A percentile compares a stretch with the other conserved stretches of the same genome.
phyloP scores from a whole-genome alignment of 2,329 filamentous ascomycete genomes.

The Beauveria sp. region DNA sequence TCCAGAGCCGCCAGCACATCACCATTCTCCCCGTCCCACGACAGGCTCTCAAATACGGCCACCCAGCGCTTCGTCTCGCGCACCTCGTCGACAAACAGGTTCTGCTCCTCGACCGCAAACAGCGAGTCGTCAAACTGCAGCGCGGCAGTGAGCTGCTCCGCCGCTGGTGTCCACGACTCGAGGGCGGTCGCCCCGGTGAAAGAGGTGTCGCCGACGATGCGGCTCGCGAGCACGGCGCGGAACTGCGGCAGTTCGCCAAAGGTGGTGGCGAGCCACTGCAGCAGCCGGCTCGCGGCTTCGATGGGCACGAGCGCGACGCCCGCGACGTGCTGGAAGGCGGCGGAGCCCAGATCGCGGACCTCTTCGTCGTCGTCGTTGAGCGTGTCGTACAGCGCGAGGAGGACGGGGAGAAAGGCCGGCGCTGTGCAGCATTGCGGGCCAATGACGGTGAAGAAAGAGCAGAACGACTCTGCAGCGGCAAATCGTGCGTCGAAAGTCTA shows the following conservation, averaged over 20 bases:
- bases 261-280: conserved; percentile 31
- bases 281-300: conserved; percentile 38
- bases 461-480: conserved; percentile 49
- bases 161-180: conserved; percentile 20
- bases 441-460: conserved; percentile 36
- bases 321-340: conserved; percentile 39
- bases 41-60: conserved; percentile 32
- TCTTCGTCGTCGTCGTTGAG: conserved; percentile 91
- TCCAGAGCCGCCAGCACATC: conserved; percentile 21
- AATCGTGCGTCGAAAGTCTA: conserved; percentile 59
- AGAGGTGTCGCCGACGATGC: conserved; percentile 27
- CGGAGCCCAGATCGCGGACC: conserved; percentile 59
- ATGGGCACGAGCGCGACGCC: conserved; percentile 36
- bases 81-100: conserved; percentile 82
- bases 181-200: conserved; percentile 1
- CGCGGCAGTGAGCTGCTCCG: conserved; percentile 34
- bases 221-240: conserved; percentile 29
- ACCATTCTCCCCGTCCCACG: conserved; percentile 14
- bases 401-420: conserved; percentile 42
- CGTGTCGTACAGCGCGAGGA: conserved; percentile 64
- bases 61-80: conserved; percentile 67
- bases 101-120: conserved; percentile 86
- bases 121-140: conserved; percentile 57
- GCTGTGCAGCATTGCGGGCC: conserved; percentile 16
- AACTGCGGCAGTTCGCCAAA: conserved; percentile 32